phyloP scores from a whole-genome alignment of 371 early-diverging fungal genomes.

The Mortierella sp. region DNA sequence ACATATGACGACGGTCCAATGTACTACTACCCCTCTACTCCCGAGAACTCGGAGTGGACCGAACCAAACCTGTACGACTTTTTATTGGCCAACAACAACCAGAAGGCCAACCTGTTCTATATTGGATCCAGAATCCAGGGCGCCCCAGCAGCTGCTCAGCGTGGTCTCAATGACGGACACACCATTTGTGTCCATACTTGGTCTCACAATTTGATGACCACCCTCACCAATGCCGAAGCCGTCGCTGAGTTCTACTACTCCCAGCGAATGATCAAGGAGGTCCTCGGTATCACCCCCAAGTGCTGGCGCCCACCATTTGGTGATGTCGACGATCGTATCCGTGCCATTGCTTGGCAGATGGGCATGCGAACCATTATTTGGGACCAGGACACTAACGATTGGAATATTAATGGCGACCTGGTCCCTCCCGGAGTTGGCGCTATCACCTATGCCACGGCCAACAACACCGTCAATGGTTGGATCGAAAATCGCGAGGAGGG shows the following conservation, averaged over 20 bases:
- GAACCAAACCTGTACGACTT: slow-evolving; percentile 17
- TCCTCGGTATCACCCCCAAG: slow-evolving; percentile 6
- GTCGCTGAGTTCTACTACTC: slow-evolving; percentile 65
- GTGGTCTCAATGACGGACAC: slow-evolving; percentile 45
- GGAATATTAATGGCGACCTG: slow-evolving; percentile 61
- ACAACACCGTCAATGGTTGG: slow-evolving; percentile 56
- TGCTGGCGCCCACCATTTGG: neutral
- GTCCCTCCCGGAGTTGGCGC: slow-evolving; percentile 32
- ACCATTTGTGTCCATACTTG: slow-evolving; percentile 68
- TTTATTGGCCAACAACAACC: slow-evolving; percentile 8
- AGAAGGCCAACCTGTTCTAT: slow-evolving; percentile 15
- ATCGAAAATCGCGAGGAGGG: slow-evolving; percentile 64
- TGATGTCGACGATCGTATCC: slow-evolving; percentile 32
- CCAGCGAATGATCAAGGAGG: neutral
- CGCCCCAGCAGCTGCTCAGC: slow-evolving; percentile 10
- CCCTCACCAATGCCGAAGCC: slow-evolving; percentile 65
- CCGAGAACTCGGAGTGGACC: slow-evolving; percentile 11
- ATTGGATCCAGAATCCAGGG: slow-evolving; percentile 7
- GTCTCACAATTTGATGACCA: slow-evolving; percentile 69
- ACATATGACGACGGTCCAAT: neutral
- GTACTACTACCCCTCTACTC: slow-evolving; percentile 6
- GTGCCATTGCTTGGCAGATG: slow-evolving; percentile 15
- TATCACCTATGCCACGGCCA: slow-evolving; percentile 43
- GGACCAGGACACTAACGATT: neutral
- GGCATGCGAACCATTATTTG: slow-evolving; percentile 4